Conservation (phyloP, 225 moss, liverwort and hornwort genomes). For the Marchantia polymorpha region DNA sequence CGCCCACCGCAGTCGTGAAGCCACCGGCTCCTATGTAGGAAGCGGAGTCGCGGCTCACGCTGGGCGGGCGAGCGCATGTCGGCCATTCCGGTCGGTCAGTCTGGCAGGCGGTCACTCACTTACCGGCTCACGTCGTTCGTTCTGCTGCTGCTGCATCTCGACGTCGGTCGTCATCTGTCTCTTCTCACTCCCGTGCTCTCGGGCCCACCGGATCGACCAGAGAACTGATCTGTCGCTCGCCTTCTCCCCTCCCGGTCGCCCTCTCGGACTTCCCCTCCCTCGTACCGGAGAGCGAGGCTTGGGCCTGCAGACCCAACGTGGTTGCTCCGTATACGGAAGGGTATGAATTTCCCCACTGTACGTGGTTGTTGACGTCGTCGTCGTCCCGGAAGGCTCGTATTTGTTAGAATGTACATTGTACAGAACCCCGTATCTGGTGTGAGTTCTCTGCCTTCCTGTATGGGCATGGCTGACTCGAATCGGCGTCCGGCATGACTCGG, state of each 20-base stretch:
- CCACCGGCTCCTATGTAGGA: neutral
- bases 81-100: neutral
- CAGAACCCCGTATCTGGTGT: neutral
- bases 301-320: neutral
- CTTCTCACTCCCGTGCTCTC: neutral
- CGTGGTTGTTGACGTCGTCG: neutral
- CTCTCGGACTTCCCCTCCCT: neutral
- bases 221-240: neutral
- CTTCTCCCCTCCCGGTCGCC: neutral
- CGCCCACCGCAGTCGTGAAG: neutral
- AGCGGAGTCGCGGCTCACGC: no score
- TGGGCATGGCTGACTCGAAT: neutral
- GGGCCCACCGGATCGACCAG: neutral
- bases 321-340: neutral
- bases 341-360: neutral
- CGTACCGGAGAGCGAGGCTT: no score
- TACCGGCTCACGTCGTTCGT: no score
- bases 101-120: neutral
- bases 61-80: neutral
- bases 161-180: neutral
- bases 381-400: no score
- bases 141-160: no score
- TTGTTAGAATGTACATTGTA: no score
- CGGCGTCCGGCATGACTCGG: neutral
- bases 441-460: neutral